Evolutionary conservation across 495 filamentous ascomycete species (phyloP).

Genomic region (Aspergillus hancockii): DNA sequence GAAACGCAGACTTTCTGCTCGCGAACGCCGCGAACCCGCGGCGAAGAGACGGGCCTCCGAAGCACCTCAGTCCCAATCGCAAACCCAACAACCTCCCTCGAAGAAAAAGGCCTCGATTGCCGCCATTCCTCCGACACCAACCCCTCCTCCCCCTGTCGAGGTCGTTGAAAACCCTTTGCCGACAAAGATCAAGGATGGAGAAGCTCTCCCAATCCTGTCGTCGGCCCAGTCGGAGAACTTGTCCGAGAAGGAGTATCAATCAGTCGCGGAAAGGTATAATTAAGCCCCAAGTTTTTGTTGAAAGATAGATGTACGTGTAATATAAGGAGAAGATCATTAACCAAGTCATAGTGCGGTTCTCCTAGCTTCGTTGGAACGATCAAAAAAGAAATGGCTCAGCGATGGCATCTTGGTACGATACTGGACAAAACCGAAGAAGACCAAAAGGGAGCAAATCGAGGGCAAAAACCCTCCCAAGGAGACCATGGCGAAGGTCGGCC

Average conservation of each 20-base stretch:
- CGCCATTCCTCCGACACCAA: conserved; percentile 23
- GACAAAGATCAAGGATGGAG: conserved; percentile 62
- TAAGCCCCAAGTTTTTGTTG: not conserved
- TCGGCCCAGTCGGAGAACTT: conserved; percentile 67
- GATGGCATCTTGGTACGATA: conserved; percentile 91
- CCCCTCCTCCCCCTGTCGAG: conserved; percentile 31
- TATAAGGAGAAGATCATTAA: conserved; percentile 1
- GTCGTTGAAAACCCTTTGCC: conserved; percentile 59
- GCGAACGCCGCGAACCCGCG: conserved; percentile 50
- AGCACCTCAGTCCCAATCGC: conserved; percentile 34
- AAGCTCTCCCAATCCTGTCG: conserved; percentile 73
- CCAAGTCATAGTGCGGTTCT: conserved; percentile 72
- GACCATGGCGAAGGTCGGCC: conserved; percentile 80
- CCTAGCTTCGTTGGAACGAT: conserved; percentile 76
- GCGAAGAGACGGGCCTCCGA: conserved; percentile 50
- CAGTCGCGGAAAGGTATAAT: conserved; percentile 75
- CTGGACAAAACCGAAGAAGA: conserved; percentile 87
- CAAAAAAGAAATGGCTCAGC: conserved; percentile 83
- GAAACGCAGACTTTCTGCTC: conserved; percentile 46
- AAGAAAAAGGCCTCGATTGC: conserved; percentile 42
- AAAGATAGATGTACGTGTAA: not conserved
- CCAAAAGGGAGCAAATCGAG: conserved; percentile 67
- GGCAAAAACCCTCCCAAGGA: conserved; percentile 83
- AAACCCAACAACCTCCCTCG: conserved; percentile 21
- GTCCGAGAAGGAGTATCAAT: conserved; percentile 71